Base-by-base conservation (phyloP, 2,329 filamentous ascomycete genomes). In the Fusarium euwallaceae region DNA sequence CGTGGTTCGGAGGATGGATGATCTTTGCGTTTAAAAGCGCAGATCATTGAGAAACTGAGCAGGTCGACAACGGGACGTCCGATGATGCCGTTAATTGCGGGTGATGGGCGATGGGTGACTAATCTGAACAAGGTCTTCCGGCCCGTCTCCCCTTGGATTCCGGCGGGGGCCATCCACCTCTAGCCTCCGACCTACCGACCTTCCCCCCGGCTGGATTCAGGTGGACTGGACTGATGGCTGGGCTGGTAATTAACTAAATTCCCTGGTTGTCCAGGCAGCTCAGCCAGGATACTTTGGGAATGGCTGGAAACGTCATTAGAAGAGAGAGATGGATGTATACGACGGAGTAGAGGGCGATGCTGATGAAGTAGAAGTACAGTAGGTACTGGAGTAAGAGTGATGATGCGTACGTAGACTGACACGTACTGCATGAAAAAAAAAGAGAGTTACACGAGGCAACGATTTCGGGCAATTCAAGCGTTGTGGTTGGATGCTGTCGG, bases 371-470 rank as follows among this genome's bases (percentile, higher is more conserved):
- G 45, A 51, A 51, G 45, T 24, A 24, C 6, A 4, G 39, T 45
- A 45, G 43, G 43, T 45, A 14, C 20, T 24, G 43, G 14, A 45
- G 43, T 48, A 14, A 48, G 17, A 53, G 27, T 55, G 39, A 61
- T 61, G 59, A 61, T 61, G 59, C 59, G 59, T 61, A 61, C 59
- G 59, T 48, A 48, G 59, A 61, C 39, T 14, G 24, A 45, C 59
- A 45, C 27, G 59, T 61, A 34, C 27, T 55, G 48, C 48, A 55
- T 55, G n/a, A 55, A 11, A 32, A 22, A 29, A 32, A 16, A 61
- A 61, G 22, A 61, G 27, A 48, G 59, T 61, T 48, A 32, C 29
- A 24, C 11, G 59, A 29, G 27, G 32, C 56, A 55, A 29, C 24
- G 48, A 55, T 55, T 32, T 32, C 48, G 27, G 48, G 27, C 17